Evolutionary conservation across 2,329 filamentous ascomycete species (phyloP).

Genomic region (Dactylella cylindrospora): DNA sequence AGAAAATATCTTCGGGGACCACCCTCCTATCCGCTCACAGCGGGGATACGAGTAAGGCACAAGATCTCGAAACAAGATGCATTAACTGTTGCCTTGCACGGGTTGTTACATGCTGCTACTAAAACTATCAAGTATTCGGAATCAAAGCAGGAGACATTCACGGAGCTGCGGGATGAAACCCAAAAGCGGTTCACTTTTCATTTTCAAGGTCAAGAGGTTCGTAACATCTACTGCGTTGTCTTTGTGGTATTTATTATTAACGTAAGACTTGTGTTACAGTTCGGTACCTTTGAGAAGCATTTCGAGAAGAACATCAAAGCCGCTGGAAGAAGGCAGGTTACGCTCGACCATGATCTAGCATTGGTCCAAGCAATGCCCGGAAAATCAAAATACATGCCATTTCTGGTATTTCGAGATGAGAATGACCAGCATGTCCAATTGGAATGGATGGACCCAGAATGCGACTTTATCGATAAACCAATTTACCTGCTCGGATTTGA

Average conservation of each 20-base stretch:
- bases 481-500: conserved; percentile 15
- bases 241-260: neutral
- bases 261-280: conserved; percentile 5
- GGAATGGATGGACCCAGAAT: conserved; percentile 17
- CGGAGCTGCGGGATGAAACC: neutral
- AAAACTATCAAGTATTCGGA: neutral
- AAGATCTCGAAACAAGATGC: neutral
- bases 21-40: no score
- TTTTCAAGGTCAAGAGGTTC: neutral
- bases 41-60: conserved; percentile 9
- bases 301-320: conserved; percentile 1
- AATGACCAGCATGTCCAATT: neutral
- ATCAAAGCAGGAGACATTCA: neutral
- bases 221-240: neutral
- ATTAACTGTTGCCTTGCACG: conserved; percentile 8
- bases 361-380: neutral
- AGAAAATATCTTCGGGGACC: no score
- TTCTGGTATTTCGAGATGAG: neutral
- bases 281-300: conserved; percentile 10
- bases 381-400: conserved; percentile 8
- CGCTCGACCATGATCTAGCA: conserved; percentile 1
- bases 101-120: neutral
- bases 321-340: neutral
- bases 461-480: conserved; percentile 1
- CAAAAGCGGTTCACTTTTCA: neutral